Conservation (phyloP, 1,139 yeast species). For the Kodamaea derodonti region DNA sequence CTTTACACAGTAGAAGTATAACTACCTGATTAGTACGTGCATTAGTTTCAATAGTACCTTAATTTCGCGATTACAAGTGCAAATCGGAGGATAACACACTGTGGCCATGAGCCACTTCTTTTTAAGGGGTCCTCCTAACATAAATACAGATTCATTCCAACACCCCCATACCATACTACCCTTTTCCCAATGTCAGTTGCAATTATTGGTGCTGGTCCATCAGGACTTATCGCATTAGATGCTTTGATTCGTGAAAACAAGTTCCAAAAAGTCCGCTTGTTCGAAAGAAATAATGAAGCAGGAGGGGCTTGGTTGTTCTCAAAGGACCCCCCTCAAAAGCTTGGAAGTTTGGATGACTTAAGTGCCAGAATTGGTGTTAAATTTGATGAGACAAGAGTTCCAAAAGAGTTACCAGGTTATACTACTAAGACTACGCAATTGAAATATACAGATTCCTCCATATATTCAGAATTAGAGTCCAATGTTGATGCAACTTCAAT, state of each 20-base stretch:
- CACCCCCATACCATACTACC: no score
- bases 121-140: no score
- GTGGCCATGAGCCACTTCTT: background rate
- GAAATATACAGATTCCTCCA: conserved; percentile 20
- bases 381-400: conserved; percentile 11
- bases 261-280: conserved; percentile 29
- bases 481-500: conserved; percentile 14
- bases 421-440: conserved; percentile 13
- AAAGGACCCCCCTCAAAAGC: conserved; percentile 17
- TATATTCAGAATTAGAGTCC: conserved; percentile 13
- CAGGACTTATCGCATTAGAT: conserved; percentile 56
- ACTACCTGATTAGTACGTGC: no score
- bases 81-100: background rate
- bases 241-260: conserved; percentile 36
- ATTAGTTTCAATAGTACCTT: no score
- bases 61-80: no score
- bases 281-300: conserved; percentile 36
- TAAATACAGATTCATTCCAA: no score
- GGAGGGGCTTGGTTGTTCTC: conserved; percentile 46
- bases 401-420: conserved; percentile 10
- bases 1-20: no score
- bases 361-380: conserved; percentile 7
- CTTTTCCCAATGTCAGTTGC: conserved; percentile 43
- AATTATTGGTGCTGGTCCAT: conserved; percentile 67
- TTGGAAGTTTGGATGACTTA: conserved; percentile 14